Evolutionary conservation across 108 stramenopile species (phyloP).

Genomic region (Stephanodiscus minutulus): DNA sequence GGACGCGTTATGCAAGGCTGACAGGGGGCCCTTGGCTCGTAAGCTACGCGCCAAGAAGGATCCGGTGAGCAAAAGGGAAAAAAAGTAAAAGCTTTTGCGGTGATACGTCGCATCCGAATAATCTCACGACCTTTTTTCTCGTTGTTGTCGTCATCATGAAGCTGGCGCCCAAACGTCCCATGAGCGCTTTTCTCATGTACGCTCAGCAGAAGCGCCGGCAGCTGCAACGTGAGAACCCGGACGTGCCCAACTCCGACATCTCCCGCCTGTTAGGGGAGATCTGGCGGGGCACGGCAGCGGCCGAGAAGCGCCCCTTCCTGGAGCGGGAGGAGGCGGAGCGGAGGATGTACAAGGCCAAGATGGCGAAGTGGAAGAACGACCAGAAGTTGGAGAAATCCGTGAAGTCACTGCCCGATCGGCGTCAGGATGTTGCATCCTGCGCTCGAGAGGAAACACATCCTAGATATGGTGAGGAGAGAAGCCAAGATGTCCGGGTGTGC

Average conservation of each 20-base stretch:
- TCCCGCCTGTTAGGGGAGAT: slow-evolving; percentile 41
- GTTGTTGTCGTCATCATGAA: not conserved
- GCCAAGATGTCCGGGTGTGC: not conserved
- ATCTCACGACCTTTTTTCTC: too few relatives aligned
- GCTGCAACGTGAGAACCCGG: slow-evolving; percentile 39
- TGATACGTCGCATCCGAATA: too few relatives aligned
- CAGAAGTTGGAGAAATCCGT: slow-evolving; percentile 32
- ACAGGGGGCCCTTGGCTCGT: slow-evolving; percentile 17
- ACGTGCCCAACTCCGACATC: slow-evolving; percentile 45
- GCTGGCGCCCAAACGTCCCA: slow-evolving; percentile 40
- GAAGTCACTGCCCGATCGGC: slow-evolving; percentile 23
- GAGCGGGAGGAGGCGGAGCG: slow-evolving; percentile 42
- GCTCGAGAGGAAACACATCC: slow-evolving; percentile 5
- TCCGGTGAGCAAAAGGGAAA: slow-evolving; percentile 9
- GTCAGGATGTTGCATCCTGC: slow-evolving; percentile 30
- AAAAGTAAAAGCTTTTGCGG: too few relatives aligned
- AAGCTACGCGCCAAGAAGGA: slow-evolving; percentile 48
- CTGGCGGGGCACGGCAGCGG: slow-evolving; percentile 10
- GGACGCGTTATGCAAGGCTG: slow-evolving; percentile 9
- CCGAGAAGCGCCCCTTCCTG: slow-evolving; percentile 35
- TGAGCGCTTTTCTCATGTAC: slow-evolving; percentile 48
- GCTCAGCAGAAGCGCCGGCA: slow-evolving; percentile 25
- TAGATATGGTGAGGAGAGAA: slow-evolving; percentile 6
- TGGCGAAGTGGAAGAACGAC: slow-evolving; percentile 32
- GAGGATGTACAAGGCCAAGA: slow-evolving; percentile 39